Evolutionary conservation across 2,329 filamentous ascomycete species (phyloP).

Genomic region (Aspergillus pseudonomiae): DNA sequence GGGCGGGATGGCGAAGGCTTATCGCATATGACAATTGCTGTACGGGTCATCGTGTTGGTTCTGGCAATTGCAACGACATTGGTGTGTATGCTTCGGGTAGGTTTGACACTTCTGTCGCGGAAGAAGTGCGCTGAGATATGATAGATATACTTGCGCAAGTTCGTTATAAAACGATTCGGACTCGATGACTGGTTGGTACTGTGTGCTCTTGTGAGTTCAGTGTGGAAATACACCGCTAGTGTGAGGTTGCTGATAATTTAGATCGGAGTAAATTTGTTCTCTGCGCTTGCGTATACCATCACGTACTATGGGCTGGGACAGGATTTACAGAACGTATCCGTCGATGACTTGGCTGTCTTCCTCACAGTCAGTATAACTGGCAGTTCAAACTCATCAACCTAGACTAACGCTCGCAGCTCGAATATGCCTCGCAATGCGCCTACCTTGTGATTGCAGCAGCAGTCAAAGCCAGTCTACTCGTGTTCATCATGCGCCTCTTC

Average conservation of each 20-base stretch:
- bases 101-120: neutral
- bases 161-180: slow-evolving; percentile 17
- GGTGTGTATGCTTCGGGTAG: slow-evolving; percentile 11
- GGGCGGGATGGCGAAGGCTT: neutral
- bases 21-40: slow-evolving; percentile 5
- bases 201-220: slow-evolving; percentile 13
- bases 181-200: slow-evolving; percentile 22
- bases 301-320: slow-evolving; percentile 20
- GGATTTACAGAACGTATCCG: slow-evolving; percentile 11
- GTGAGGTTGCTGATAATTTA: neutral
- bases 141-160: slow-evolving; percentile 21
- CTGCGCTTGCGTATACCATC: slow-evolving; percentile 17
- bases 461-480: slow-evolving; percentile 18
- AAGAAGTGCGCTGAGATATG: neutral
- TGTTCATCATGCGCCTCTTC: slow-evolving; percentile 24
- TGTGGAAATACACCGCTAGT: neutral
- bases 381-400: neutral
- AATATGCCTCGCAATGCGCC: slow-evolving; percentile 17
- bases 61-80: slow-evolving; percentile 8
- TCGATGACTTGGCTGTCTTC: slow-evolving; percentile 5
- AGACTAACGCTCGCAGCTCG: slow-evolving; percentile 5
- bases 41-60: slow-evolving; percentile 4
- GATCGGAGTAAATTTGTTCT: slow-evolving; percentile 17
- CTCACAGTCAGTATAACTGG: neutral
- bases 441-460: slow-evolving; percentile 17